Conservation (phyloP, 75 land plant species). For the Ceratopteris richardii region DNA sequence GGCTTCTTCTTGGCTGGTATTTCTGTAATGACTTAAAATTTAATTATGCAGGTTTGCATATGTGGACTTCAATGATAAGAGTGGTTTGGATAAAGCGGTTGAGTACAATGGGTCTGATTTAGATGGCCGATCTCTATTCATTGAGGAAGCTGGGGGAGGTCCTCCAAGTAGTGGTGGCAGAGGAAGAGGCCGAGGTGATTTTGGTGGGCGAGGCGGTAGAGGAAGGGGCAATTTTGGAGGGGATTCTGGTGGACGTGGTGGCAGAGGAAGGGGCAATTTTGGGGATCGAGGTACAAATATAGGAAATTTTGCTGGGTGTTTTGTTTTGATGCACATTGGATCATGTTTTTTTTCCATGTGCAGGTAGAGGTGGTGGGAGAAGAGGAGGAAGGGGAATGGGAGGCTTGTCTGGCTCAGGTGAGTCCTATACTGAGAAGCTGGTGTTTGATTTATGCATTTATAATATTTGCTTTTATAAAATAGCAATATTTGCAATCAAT, state of each 20-base stretch:
- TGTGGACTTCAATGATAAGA: slow-evolving; percentile 15
- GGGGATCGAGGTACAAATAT: neutral
- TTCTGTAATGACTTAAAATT: too few species aligned
- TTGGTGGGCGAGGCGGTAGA: slow-evolving; percentile 7
- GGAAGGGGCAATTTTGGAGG: slow-evolving; percentile 7
- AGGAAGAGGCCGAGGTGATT: slow-evolving; percentile 13
- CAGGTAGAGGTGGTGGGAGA: slow-evolving; percentile 4
- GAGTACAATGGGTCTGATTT: slow-evolving; percentile 23
- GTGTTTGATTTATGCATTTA: too few species aligned
- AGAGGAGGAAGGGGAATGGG: slow-evolving; percentile 6
- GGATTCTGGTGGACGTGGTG: slow-evolving; percentile 23
- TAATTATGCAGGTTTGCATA: slow-evolving; percentile 25
- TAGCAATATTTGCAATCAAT: too few species aligned
- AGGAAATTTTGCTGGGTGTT: neutral
- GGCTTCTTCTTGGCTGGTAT: too few species aligned
- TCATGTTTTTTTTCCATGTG: neutral
- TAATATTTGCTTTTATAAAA: too few species aligned
- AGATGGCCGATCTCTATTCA: slow-evolving; percentile 17
- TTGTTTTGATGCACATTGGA: neutral
- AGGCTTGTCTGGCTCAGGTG: slow-evolving; percentile 4
- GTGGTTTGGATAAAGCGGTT: slow-evolving; percentile 11
- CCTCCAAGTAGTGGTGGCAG: slow-evolving; percentile 4
- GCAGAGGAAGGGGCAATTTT: slow-evolving; percentile 1
- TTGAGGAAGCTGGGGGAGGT: slow-evolving; percentile 17
- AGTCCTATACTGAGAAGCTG: neutral